Evolutionary conservation across 2,329 filamentous ascomycete genomes (phyloP).

Genomic region (Eurotiales sp.): DNA sequence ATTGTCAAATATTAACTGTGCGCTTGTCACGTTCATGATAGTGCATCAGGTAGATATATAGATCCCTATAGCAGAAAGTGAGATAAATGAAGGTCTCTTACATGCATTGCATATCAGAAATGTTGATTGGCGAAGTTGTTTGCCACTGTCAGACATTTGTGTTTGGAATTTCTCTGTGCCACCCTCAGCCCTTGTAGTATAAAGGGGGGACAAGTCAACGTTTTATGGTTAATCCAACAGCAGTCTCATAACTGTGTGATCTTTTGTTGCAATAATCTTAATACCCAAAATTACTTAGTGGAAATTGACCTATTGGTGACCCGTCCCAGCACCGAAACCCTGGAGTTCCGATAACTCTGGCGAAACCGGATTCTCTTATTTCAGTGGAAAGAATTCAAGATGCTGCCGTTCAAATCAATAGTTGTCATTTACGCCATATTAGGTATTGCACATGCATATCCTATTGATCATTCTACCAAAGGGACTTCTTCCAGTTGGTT

Average conservation of each 20-base stretch:
- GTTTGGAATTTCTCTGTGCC: too few species aligned
- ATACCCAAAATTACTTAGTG: background rate
- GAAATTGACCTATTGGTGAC: background rate
- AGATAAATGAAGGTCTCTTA: too few species aligned
- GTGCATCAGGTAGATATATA: too few species aligned
- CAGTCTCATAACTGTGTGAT: background rate
- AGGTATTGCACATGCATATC: background rate
- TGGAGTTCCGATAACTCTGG: background rate
- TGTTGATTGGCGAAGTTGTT: too few species aligned
- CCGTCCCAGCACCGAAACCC: background rate
- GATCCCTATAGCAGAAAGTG: too few species aligned
- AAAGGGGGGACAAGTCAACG: too few species aligned
- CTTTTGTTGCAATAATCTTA: background rate
- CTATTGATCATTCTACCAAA: constrained; percentile 6
- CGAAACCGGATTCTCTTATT: background rate
- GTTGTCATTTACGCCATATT: constrained; percentile 2
- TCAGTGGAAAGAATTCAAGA: background rate
- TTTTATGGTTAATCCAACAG: too few species aligned
- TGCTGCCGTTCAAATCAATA: constrained; percentile 10
- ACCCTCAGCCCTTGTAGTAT: too few species aligned
- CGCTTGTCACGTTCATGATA: background rate
- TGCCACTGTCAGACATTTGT: too few species aligned
- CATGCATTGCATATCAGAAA: too few species aligned
- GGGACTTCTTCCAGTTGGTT: background rate
- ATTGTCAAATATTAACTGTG: background rate